These are phyloP conservation scores for Elsinoe australis DNA, from an alignment of 2,329 filamentous ascomycete species.

Conservation along the genomic window DNA sequence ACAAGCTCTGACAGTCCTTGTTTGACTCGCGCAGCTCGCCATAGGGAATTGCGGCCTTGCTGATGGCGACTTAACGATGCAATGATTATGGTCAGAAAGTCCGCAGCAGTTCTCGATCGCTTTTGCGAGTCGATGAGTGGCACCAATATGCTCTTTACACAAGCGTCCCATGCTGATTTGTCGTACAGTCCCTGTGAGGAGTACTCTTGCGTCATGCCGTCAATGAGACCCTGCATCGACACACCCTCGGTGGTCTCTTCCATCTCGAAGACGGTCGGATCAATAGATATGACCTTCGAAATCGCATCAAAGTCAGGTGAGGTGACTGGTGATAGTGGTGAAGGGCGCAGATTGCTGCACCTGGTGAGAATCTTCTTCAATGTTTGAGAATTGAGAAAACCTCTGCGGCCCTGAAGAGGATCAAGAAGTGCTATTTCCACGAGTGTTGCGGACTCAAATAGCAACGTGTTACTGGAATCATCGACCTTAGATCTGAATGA, in stretches of 20 bases:
- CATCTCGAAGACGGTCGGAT: conserved; percentile 40
- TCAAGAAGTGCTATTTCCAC: background rate
- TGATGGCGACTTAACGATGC: background rate
- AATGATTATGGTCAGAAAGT: conserved; percentile 23
- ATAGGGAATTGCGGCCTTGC: background rate
- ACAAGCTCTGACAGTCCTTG: conserved; percentile 21
- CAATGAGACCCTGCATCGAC: conserved; percentile 18
- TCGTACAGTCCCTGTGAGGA: conserved; percentile 8
- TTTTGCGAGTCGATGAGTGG: conserved; percentile 30
- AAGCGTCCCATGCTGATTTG: background rate
- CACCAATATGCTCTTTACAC: conserved; percentile 21
- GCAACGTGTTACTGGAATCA: too few species aligned
- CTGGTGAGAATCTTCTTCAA: background rate
- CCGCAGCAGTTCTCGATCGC: conserved; percentile 23
- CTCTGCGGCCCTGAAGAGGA: background rate
- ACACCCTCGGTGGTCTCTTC: conserved; percentile 6
- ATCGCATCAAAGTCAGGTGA: conserved; percentile 36
- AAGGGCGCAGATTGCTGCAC: background rate
- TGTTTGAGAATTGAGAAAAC: background rate
- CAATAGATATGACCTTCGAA: conserved; percentile 38
- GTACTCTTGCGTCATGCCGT: background rate
- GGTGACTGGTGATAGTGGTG: background rate
- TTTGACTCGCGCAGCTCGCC: background rate
- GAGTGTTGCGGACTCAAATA: background rate
- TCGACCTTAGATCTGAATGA: background rate